Percentiles rank a stretch among this genome's conserved stretches.
Evolutionary conservation across 2,329 filamentous ascomycete genomes (phyloP).

Genomic region (Cadophora malorum): DNA sequence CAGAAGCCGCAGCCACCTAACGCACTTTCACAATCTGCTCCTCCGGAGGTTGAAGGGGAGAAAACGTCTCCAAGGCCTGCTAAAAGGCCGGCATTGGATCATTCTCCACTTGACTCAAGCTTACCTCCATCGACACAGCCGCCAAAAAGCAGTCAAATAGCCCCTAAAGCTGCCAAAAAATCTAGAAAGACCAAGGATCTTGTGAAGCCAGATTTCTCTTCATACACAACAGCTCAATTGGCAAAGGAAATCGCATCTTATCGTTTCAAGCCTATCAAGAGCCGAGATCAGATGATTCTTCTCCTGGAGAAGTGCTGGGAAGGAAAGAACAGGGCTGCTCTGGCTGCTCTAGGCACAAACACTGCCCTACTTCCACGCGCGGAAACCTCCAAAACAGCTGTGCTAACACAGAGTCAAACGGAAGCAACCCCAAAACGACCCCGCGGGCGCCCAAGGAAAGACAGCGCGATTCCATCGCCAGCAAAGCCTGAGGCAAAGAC

Average conservation of each 20-base stretch:
- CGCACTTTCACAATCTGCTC: background rate
- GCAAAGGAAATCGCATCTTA: slow-evolving; percentile 66
- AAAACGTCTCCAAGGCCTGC: background rate
- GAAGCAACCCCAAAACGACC: slow-evolving; percentile 44
- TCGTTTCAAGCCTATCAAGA: slow-evolving; percentile 76
- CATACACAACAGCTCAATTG: slow-evolving; percentile 68
- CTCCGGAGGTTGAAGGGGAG: background rate
- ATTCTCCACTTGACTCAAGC: background rate
- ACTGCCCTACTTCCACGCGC: slow-evolving; percentile 18
- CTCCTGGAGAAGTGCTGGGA: slow-evolving; percentile 75
- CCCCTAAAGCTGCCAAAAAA: slow-evolving; percentile 21
- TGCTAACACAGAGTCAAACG: slow-evolving; percentile 22
- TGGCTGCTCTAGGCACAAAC: slow-evolving; percentile 41
- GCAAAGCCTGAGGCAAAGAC: slow-evolving; percentile 31
- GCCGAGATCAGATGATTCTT: slow-evolving; percentile 71
- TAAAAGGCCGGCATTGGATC: background rate
- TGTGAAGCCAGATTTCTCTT: slow-evolving; percentile 60
- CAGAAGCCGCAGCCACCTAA: background rate
- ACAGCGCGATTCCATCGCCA: slow-evolving; percentile 30
- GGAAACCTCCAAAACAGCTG: slow-evolving; percentile 15
- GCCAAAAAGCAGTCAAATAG: slow-evolving; percentile 8
- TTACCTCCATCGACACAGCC: background rate
- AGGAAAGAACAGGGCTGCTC: slow-evolving; percentile 54
- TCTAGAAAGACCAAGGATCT: slow-evolving; percentile 14
- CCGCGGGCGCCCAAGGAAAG: slow-evolving; percentile 53